These are phyloP conservation scores for Oryza glaberrima DNA, from an alignment of 176 grass and related monocot species.

Conservation along the genomic window DNA sequence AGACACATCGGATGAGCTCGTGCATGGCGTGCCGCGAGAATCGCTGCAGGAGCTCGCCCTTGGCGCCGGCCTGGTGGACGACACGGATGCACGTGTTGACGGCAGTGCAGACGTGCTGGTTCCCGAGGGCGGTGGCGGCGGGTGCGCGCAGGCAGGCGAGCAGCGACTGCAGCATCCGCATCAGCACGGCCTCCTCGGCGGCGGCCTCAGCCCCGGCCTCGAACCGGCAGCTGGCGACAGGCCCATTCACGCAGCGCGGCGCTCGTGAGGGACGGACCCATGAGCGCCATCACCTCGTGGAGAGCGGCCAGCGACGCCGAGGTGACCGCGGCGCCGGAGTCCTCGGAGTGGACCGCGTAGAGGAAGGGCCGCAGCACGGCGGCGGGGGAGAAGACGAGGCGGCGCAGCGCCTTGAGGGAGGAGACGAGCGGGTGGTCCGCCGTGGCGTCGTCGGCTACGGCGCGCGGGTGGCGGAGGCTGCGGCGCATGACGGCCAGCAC, in stretches of 20 bases:
- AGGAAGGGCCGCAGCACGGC: slow-evolving; percentile 73
- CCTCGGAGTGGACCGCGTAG: slow-evolving; percentile 74
- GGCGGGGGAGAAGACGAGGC: slow-evolving; percentile 59
- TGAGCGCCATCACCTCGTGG: slow-evolving; percentile 68
- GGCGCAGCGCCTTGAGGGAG: slow-evolving; percentile 79
- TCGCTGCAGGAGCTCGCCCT: slow-evolving; percentile 84
- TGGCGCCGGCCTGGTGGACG: slow-evolving; percentile 71
- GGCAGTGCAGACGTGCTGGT: slow-evolving; percentile 82
- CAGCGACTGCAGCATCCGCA: slow-evolving; percentile 79
- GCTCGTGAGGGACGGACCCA: slow-evolving; percentile 40
- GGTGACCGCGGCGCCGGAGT: slow-evolving; percentile 75
- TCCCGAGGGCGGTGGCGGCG: slow-evolving; percentile 44
- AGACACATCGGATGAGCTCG: slow-evolving; percentile 70
- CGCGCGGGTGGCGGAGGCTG: slow-evolving; percentile 59
- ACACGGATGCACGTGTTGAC: slow-evolving; percentile 94
- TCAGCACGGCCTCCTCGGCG: slow-evolving; percentile 80
- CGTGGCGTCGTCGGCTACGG: slow-evolving; percentile 47
- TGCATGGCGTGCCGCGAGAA: slow-evolving; percentile 86
- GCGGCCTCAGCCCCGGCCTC: slow-evolving; percentile 66
- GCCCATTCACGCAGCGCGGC: slow-evolving; percentile 75
- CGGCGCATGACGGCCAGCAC: slow-evolving; percentile 90
- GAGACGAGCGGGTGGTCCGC: slow-evolving; percentile 73
- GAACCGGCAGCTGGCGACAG: slow-evolving; percentile 73
- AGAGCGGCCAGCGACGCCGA: slow-evolving; percentile 73
- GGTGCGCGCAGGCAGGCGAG: slow-evolving; percentile 75